phyloP scores from a whole-genome alignment of 1,284 basidiomycete genomes.

The Rhodofomes roseus region DNA sequence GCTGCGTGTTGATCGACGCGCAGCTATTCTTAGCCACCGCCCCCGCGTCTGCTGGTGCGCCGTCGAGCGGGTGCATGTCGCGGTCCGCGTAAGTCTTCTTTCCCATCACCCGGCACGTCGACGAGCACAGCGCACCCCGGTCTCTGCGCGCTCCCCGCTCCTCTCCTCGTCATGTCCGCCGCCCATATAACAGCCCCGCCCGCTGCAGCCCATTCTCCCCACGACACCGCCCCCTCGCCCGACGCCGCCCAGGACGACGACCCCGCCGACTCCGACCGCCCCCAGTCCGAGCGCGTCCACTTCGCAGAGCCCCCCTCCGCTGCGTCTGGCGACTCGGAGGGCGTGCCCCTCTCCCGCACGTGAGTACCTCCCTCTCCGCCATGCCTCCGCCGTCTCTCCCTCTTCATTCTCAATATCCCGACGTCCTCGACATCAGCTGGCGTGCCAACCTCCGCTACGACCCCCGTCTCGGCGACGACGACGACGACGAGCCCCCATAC shows the following conservation, averaged over 20 bases:
- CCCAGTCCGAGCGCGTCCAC: neutral
- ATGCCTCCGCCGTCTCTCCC: neutral
- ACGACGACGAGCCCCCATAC: conserved; percentile 8
- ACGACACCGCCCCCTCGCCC: neutral
- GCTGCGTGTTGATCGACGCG: neutral
- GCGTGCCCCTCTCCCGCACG: neutral
- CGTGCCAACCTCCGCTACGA: conserved; percentile 15
- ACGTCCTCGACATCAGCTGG: conserved; percentile 9
- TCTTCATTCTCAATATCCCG: neutral
- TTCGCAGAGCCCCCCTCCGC: neutral
- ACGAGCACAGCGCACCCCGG: neutral
- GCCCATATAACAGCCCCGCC: neutral
- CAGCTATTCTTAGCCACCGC: no score
- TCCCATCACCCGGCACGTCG: neutral
- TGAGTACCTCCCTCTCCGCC: conserved; percentile 1
- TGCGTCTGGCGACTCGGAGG: neutral
- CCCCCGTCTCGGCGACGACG: conserved; percentile 28
- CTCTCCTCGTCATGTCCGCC: neutral
- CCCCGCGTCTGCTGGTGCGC: no score
- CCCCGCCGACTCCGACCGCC: neutral
- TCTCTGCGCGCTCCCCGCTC: neutral
- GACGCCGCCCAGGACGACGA: neutral
- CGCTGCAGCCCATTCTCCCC: neutral
- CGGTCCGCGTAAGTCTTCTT: no score
- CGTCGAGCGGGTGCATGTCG: no score